Base-by-base conservation (phyloP, 441 rosid genomes). In the Pelargonium cotyledonis region DNA sequence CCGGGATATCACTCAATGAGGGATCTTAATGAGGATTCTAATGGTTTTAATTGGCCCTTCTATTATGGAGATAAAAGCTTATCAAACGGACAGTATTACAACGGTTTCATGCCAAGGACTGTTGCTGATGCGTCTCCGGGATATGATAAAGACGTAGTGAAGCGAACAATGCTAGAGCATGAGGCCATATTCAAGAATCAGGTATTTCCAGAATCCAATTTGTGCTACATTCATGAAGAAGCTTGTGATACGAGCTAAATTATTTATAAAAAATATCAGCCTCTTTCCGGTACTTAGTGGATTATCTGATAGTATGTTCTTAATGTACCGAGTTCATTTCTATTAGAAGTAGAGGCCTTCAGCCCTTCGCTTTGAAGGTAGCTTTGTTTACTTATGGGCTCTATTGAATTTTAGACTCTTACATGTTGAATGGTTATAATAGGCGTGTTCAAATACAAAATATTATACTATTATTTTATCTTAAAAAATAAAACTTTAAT, bases 171-270 rank as follows among this genome's bases (percentile, higher is more conserved):
- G 89, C 88, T 95, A 16, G 82, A 90, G 75, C 99, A 95, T 44
- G 97, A 95, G 82, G 87, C 93, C 60, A 83, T 82, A 68, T 95
- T 95, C 78, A 87, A 83, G 91, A 74, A 82, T 10, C 99, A 92
- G 99, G 99, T 92, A 79, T 47, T 23, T 16, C 38, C 38, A 4
- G 0, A n/a, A n/a, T n/a, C n/a, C n/a, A n/a, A n/a, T n/a, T n/a
- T n/a, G n/a, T n/a, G n/a, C n/a, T n/a, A n/a, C n/a, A n/a, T n/a
- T n/a, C n/a, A n/a, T n/a, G n/a, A n/a, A n/a, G n/a, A n/a, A n/a
- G n/a, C 53, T 47, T 47, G 53, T 15, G n/a, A 47, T 47, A 10
- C 9, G 4, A 47, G 53, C 53, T 47, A 43, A 43, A 1, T 8
- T 7, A 10, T 43, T 2, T n/a, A n/a, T n/a, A n/a, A n/a, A n/a